Evolutionary conservation across 768 basidiomycete genomes (phyloP), one percentile per base, ranked within the genome.

Genomic region (Kwoniella dendrophila): DNA sequence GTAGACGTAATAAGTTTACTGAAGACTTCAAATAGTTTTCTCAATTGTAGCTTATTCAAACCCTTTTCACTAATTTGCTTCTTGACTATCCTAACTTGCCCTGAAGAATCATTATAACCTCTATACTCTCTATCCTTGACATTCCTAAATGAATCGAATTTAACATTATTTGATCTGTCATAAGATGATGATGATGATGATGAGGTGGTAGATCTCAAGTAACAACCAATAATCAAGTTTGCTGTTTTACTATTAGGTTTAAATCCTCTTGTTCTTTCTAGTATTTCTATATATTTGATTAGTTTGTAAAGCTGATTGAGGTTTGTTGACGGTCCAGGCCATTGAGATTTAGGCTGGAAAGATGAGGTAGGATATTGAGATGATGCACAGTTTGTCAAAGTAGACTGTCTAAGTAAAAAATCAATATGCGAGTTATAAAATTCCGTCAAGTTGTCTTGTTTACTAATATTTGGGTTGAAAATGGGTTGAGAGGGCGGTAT

Each of bases 161-260:
- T n/a, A n/a, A 18, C 40, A 41, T 20, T 20, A 14, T 30, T 34
- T 30, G 14, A 18, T 29, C 40, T 33, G 10, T 45, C 45, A 3
- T 27, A 30, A 27, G 22, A 18, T 26, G 20, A 29, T 3, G 5
- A 43, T 30, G 11, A 4, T 50, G 34, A 33, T 34, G 38, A 33
- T 6, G 49, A 33, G 3, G 43, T 36, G 20, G 34, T 79, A 84
- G 86, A 87, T 18, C 77, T 74, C 60, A 91, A 75, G 64, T 87
- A 79, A 7, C 82, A 83, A 72, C 86, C 86, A 62, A 89, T 61
- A 44, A 90, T 53, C 48, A 90, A 84, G 69, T 91, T 90, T 57
- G 84, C 79, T 4, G 90, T 90, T 38, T 88, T 81, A 10, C 86
- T 82, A 73, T 92, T 89, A 8, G 86, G 85, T 11, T 72, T 71